phyloP scores from a whole-genome alignment of 2,329 filamentous ascomycete genomes.

The Calonectria montana region DNA sequence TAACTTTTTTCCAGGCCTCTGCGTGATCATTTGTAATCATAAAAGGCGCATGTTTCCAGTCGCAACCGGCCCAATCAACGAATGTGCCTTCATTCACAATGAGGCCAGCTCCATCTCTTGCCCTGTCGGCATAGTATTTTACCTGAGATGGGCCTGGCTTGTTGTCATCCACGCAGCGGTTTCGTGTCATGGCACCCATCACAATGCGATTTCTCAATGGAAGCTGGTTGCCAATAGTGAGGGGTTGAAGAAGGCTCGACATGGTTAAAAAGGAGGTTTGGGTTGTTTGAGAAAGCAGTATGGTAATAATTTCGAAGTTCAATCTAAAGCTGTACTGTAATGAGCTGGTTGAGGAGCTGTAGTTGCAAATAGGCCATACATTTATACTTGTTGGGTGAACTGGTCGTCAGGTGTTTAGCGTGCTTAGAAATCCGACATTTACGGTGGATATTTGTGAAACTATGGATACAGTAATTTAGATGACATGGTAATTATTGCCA shows the following conservation, averaged over 20 bases:
- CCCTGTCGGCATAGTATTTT: not conserved
- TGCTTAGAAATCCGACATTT: not conserved
- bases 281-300: too few species aligned
- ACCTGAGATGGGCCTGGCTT: not conserved
- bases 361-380: not conserved
- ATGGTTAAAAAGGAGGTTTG: not conserved
- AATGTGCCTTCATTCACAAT: not conserved
- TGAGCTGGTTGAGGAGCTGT: not conserved
- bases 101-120: not conserved
- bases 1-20: not conserved
- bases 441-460: not conserved
- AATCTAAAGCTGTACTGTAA: not conserved
- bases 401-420: not conserved
- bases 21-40: not conserved
- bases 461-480: not conserved
- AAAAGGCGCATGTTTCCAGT: not conserved
- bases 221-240: not conserved
- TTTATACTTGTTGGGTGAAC: not conserved
- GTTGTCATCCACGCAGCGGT: not conserved
- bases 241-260: not conserved
- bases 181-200: not conserved
- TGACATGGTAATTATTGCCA: not conserved
- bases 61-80: not conserved
- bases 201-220: not conserved
- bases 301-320: too few species aligned